Percentiles rank a stretch among this genome's conserved stretches.
These are phyloP conservation scores for Lenzites betulinus DNA, from an alignment of 768 basidiomycete genomes.

Conservation along the genomic window DNA sequence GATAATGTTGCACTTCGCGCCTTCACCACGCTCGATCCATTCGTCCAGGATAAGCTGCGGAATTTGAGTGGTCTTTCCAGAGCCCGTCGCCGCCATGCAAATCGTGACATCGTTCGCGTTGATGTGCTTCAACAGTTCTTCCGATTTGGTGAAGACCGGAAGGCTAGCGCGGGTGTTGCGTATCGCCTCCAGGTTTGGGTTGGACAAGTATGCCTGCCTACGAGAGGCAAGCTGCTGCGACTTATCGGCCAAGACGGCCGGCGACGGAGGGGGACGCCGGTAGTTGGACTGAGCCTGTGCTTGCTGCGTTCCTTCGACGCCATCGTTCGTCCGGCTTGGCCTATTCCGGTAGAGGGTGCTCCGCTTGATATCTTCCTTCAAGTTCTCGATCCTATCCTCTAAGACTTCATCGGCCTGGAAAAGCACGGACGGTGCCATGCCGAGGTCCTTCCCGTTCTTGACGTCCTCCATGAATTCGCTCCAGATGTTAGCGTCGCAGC, in stretches of 20 bases:
- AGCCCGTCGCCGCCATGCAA: constrained; percentile 88
- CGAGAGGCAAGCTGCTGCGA: constrained; percentile 57
- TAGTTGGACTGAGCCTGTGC: constrained; percentile 17
- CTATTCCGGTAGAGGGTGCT: constrained; percentile 68
- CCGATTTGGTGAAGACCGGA: constrained; percentile 72
- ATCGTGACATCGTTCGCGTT: constrained; percentile 81
- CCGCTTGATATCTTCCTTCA: constrained; percentile 65
- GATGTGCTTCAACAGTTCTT: constrained; percentile 69
- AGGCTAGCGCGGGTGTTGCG: constrained; percentile 65
- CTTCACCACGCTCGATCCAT: constrained; percentile 74
- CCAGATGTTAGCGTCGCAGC: constrained; percentile 84
- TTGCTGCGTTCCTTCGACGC: constrained; percentile 3
- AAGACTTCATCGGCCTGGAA: constrained; percentile 66
- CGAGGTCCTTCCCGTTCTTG: constrained; percentile 67
- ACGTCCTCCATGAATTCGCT: constrained; percentile 60
- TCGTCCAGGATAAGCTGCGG: constrained; percentile 91
- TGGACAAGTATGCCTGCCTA: constrained; percentile 57
- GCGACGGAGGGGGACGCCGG: constrained; percentile 33
- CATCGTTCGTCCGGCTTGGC: constrained; percentile 33
- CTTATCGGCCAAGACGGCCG: constrained; percentile 44
- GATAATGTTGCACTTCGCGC: constrained; percentile 83
- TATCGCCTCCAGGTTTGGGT: constrained; percentile 66
- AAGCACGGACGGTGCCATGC: constrained; percentile 66
- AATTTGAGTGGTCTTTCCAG: constrained; percentile 93
- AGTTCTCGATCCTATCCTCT: constrained; percentile 68